A percentile compares a stretch with the other conserved stretches of the same genome.
Evolutionary conservation across 1,284 basidiomycete species (phyloP).

Genomic region (Leccinum ponderosum): DNA sequence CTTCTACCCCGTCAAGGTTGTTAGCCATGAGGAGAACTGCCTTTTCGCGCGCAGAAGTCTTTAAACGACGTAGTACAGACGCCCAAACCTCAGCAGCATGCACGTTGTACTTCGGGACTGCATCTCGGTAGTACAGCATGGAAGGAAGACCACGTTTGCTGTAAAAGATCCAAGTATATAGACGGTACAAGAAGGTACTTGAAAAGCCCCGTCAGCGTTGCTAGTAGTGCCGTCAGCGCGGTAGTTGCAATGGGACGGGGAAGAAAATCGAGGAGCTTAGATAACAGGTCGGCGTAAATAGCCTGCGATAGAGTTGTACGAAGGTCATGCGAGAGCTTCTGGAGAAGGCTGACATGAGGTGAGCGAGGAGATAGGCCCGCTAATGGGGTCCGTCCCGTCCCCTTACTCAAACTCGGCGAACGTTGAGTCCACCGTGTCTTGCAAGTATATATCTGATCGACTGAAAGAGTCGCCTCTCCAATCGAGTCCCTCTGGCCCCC

Average conservation of each 20-base stretch:
- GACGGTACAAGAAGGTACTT: slow-evolving; percentile 68
- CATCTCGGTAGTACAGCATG: slow-evolving; percentile 54
- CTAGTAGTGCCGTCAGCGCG: slow-evolving; percentile 57
- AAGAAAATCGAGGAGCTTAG: slow-evolving; percentile 57
- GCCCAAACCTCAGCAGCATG: slow-evolving; percentile 80
- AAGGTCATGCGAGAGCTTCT: slow-evolving; percentile 75
- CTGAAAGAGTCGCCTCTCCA: too few species aligned
- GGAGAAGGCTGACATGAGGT: slow-evolving; percentile 55
- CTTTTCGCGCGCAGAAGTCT: slow-evolving; percentile 49
- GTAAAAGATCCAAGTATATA: slow-evolving; percentile 48
- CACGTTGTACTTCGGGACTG: slow-evolving; percentile 65
- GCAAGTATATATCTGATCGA: too few species aligned
- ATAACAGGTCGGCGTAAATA: slow-evolving; percentile 54
- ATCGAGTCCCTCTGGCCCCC: too few species aligned
- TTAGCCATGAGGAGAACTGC: slow-evolving; percentile 52
- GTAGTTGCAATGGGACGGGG: slow-evolving; percentile 55
- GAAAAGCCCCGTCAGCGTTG: slow-evolving; percentile 65
- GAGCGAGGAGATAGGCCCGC: slow-evolving; percentile 9
- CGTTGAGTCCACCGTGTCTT: too few species aligned
- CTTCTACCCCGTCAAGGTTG: slow-evolving; percentile 49
- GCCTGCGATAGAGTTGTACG: slow-evolving; percentile 63
- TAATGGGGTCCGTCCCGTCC: too few species aligned
- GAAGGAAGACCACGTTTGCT: slow-evolving; percentile 58
- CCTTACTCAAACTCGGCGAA: too few species aligned
- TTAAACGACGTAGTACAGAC: slow-evolving; percentile 61